Percentiles rank a stretch among this genome's conserved stretches.
These are phyloP conservation scores for Gentiana macrophylla DNA, from an alignment of 257 asterid genomes.

Conservation along the genomic window DNA sequence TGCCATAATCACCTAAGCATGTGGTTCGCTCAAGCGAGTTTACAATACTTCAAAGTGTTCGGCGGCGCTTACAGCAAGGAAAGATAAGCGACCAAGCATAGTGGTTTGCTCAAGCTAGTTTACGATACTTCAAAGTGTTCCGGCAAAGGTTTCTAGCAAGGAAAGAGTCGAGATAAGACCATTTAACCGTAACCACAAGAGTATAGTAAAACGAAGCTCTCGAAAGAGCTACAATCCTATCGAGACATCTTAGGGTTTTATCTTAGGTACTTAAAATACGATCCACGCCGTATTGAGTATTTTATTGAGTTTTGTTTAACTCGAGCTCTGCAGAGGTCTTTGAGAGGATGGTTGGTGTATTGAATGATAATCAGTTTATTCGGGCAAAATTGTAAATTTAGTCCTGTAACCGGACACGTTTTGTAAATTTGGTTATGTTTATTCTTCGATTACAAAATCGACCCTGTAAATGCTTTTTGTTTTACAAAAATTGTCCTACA, in stretches of 20 bases:
- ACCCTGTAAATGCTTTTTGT: too few species aligned
- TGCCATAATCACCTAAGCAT: too few species aligned
- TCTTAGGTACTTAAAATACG: constrained; percentile 91
- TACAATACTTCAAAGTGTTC: constrained; percentile 11
- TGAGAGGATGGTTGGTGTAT: constrained; percentile 78
- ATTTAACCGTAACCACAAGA: too few species aligned
- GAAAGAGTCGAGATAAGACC: constrained; percentile 32
- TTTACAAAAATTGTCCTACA: too few species aligned
- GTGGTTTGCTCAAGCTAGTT: constrained; percentile 15
- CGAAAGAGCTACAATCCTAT: constrained; percentile 27
- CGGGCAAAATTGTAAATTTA: too few species aligned
- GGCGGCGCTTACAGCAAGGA: constrained; percentile 86
- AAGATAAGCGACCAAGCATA: constrained; percentile 68
- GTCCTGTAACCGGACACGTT: too few species aligned
- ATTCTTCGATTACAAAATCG: too few species aligned
- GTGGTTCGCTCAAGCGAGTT: too few species aligned
- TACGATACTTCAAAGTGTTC: too few species aligned
- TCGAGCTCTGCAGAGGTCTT: constrained; percentile 90
- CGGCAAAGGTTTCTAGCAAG: constrained; percentile 42
- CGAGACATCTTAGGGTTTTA: constrained; percentile 88
- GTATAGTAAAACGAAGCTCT: too few species aligned
- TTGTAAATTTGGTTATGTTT: too few species aligned
- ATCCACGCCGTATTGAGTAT: constrained; percentile 89
- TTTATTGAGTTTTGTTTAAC: constrained; percentile 74
- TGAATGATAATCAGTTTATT: constrained; percentile 62